Base-by-base conservation (phyloP, 176 grass and related monocot species). In the Tuctoria greenei region DNA sequence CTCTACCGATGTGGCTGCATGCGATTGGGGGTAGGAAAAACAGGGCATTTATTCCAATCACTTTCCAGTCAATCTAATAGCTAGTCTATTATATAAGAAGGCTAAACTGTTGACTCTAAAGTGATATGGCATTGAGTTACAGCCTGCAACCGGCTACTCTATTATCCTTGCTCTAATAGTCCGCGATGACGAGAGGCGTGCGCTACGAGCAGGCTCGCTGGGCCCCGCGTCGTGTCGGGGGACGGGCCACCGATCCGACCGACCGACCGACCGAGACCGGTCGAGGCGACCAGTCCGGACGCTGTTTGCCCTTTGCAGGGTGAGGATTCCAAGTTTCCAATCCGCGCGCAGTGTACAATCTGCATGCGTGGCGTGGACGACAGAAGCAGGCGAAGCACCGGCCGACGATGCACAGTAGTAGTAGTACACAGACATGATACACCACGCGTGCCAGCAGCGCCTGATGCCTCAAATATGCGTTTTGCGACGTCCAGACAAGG, bases 231-330 rank as follows among this genome's bases (percentile, higher is more conserved):
- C 54, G 36, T 18, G 23, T 84, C 10, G 82, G 67, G 57, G 28
- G n/a, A 43, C 57, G 82, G 47, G 82, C 82, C 67, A 66, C 67
- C 72, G 49, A 37, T 39, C 79, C 55, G 10, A 11, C 58, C 67
- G 56, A 35, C 45, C 26, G 44, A 25, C 46, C 40, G 51, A 23
- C 55, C 57, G 58, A 64, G 69, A 41, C 67, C n/a, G 4, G 67
- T 38, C n/a, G 55, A 74, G 56, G 73, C 24, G 58, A 56, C 45
- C 66, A 37, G 82, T 84, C 51, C 8, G 56, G 65, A 14, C 13
- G 81, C 64, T 20, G 79, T 50, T 21, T 11, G 71, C 47, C 37
- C 56, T 84, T 84, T 71, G 82, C 73, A 78, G 55, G 26, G 51
- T 24, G 25, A 37, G 69, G 57, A 63, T 46, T 67, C 56, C 81